Evolutionary conservation across 106 monocot genomes (phyloP).

Genomic region (Apostasia shenzhenica): DNA sequence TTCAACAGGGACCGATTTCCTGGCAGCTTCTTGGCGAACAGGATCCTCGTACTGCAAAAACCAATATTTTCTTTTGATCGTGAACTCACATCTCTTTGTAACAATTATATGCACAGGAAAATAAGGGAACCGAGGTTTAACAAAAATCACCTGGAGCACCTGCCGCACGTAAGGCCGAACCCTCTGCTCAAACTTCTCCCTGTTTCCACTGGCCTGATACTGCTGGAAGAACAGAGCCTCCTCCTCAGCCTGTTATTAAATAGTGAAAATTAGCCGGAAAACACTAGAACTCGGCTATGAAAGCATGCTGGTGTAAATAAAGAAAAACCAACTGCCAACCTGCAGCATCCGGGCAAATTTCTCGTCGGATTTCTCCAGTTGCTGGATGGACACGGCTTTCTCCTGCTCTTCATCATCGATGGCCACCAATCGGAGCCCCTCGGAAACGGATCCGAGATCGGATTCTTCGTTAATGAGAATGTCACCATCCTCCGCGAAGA

Average conservation of each 20-base stretch:
- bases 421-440: conserved; percentile 49
- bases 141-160: conserved; percentile 50
- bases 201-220: conserved; percentile 18
- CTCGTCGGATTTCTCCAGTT: conserved; percentile 47
- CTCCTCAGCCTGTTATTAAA: conserved; percentile 66
- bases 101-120: conserved; percentile 1
- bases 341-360: conserved; percentile 80
- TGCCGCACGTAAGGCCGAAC: conserved; percentile 45
- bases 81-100: not conserved
- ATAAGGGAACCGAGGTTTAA: not conserved
- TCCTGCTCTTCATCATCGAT: conserved; percentile 28
- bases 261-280: not conserved
- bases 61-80: not conserved
- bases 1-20: conserved; percentile 66
- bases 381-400: not conserved
- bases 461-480: conserved; percentile 36
- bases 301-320: no score
- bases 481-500: not conserved
- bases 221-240: conserved; percentile 70
- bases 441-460: conserved; percentile 51
- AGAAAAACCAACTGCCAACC: conserved; percentile 16
- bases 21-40: conserved; percentile 63
- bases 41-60: conserved; percentile 72
- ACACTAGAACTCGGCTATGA: no score
- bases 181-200: conserved; percentile 44